Evolutionary conservation across 306 rosid genomes (phyloP).

Genomic region (Arachis hypogaea): DNA sequence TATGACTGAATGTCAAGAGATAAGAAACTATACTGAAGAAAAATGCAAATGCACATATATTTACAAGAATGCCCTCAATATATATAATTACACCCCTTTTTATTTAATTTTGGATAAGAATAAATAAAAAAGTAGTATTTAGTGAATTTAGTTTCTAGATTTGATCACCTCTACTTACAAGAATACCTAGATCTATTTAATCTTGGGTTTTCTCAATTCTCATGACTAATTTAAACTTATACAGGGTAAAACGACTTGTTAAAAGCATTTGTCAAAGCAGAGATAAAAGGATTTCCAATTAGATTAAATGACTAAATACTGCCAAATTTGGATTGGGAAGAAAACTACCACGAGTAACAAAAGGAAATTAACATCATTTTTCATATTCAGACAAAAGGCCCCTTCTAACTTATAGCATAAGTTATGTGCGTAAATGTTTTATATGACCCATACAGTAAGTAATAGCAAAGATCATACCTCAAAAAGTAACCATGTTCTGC

Average conservation of each 20-base stretch:
- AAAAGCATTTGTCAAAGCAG: conserved; percentile 14
- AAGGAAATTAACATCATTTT: conserved; percentile 16
- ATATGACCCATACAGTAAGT: neutral
- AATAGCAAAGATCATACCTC: conserved; percentile 49
- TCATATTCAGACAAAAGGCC: neutral
- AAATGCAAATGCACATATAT: conserved; percentile 20
- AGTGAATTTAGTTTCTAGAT: conserved; percentile 15
- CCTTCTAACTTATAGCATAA: conserved; percentile 9
- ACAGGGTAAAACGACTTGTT: conserved; percentile 8
- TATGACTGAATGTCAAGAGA: neutral
- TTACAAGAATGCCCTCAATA: neutral
- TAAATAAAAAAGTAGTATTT: neutral
- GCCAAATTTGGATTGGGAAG: conserved; percentile 20
- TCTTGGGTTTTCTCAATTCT: conserved; percentile 3
- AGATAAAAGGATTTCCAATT: conserved; percentile 11
- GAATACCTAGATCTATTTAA: too few species aligned
- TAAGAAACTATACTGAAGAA: conserved; percentile 13
- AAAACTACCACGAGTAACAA: conserved; percentile 9
- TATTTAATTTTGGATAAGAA: too few species aligned
- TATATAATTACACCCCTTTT: neutral
- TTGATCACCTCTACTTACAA: neutral
- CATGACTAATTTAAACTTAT: conserved; percentile 13
- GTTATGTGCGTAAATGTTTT: conserved; percentile 4
- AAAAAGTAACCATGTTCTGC: conserved; percentile 82
- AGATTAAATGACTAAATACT: conserved; percentile 4